These are phyloP conservation scores for Tolypocladium endophyticum DNA, from an alignment of 2,329 filamentous ascomycete species.

Conservation along the genomic window DNA sequence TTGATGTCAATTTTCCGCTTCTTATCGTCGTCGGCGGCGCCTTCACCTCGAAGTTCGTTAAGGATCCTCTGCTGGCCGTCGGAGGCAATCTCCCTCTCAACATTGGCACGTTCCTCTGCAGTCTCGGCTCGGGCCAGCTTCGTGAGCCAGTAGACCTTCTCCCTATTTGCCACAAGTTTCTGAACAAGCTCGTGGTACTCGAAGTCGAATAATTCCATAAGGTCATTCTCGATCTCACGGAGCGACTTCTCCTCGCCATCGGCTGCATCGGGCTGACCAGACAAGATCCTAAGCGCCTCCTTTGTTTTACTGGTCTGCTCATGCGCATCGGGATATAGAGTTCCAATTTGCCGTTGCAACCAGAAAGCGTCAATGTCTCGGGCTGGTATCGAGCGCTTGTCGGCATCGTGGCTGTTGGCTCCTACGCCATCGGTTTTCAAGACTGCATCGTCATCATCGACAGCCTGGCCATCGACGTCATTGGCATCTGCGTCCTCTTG, in stretches of 20 bases:
- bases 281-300: constrained; percentile 71
- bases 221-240: constrained; percentile 91
- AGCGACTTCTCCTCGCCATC: constrained; percentile 76
- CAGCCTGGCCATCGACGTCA: constrained; percentile 38
- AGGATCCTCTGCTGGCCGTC: constrained; percentile 80
- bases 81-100: constrained; percentile 86
- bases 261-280: constrained; percentile 57
- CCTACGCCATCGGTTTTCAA: constrained; percentile 56
- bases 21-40: constrained; percentile 44
- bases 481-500: constrained; percentile 49
- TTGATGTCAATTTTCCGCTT: constrained; percentile 76
- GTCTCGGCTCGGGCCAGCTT: constrained; percentile 74
- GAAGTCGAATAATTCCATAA: constrained; percentile 98
- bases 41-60: constrained; percentile 74
- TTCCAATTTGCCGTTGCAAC: constrained; percentile 86
- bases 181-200: constrained; percentile 89
- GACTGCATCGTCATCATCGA: constrained; percentile 71
- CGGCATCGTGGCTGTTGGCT: constrained; percentile 35
- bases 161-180: constrained; percentile 81
- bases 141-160: constrained; percentile 94
- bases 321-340: constrained; percentile 82
- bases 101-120: constrained; percentile 59
- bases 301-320: constrained; percentile 88
- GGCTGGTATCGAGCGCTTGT: constrained; percentile 59
- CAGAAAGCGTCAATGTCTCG: constrained; percentile 96